Percentiles rank a stretch among this genome's conserved stretches.
Conservation (phyloP, 495 filamentous ascomycete species). For the Hyphodiscus hymeniophilus region DNA sequence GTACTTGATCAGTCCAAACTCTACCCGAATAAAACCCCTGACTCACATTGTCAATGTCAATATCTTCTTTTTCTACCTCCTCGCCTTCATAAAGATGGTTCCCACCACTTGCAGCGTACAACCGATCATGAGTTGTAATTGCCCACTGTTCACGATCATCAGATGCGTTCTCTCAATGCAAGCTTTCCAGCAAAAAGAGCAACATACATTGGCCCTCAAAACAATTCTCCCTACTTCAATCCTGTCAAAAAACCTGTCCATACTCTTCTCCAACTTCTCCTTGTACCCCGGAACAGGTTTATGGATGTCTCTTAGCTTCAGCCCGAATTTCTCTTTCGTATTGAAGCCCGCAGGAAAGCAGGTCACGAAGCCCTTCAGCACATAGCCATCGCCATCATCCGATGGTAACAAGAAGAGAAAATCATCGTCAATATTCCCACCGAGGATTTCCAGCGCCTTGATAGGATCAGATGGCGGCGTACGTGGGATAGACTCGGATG, state of each 20-base stretch:
- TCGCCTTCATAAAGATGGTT: slow-evolving; percentile 41
- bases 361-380: slow-evolving; percentile 56
- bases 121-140: slow-evolving; percentile 44
- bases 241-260: slow-evolving; percentile 67
- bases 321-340: slow-evolving; percentile 53
- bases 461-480: slow-evolving; percentile 17
- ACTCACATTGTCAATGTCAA: slow-evolving; percentile 10
- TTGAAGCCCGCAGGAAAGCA: slow-evolving; percentile 72
- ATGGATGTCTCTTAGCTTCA: slow-evolving; percentile 59
- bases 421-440: slow-evolving; percentile 61
- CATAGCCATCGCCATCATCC: slow-evolving; percentile 42
- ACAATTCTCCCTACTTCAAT: slow-evolving; percentile 48
- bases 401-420: slow-evolving; percentile 64
- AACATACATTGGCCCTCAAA: slow-evolving; percentile 41
- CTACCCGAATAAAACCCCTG: background rate
- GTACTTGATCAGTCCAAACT: background rate
- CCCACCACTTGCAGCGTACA: slow-evolving; percentile 44
- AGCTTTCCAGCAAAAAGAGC: background rate
- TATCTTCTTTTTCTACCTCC: slow-evolving; percentile 29
- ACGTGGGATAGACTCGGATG: slow-evolving; percentile 35
- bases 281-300: slow-evolving; percentile 59
- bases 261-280: slow-evolving; percentile 61
- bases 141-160: no score
- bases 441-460: slow-evolving; percentile 38
- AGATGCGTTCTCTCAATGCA: no score